Evolutionary conservation across 306 rosid genomes (phyloP), one percentile per base, ranked within the genome.

Genomic region (Pyrus betulifolia): DNA sequence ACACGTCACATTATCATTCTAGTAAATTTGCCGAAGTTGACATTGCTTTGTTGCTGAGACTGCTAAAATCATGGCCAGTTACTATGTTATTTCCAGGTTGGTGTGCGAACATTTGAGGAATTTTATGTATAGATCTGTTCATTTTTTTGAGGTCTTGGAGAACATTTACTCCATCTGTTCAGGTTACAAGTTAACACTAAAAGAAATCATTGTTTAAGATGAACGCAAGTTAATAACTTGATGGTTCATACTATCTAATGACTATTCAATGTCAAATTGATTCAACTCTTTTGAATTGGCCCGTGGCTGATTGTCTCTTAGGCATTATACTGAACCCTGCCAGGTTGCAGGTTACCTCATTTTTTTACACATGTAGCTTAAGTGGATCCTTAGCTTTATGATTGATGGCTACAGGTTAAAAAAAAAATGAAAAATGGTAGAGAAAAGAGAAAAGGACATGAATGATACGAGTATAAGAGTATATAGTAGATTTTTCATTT

Each of bases 1-100:
- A 95, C 81, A 90, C 98, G 57, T 92, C 97, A 76, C 91, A 92
- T 87, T 92, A 92, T 80, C 98, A 95, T 81, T 86, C 96, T 77
- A 90, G 91, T 85, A 95, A 88, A 88, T 83, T 95, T 77, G 83
- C 90, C 18, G 96, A 92, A 57, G 76, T 84, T 79, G 98, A 95
- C 84, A 69, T 88, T 70, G 84, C 87, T 45, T 71, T 92, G 87
- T 78, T 92, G 83, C 72, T 92, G 84, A 92, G 87, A 46, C 72
- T 90, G 83, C 85, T 92, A 75, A 84, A 79, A 61, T 88, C 91
- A 55, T 95, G 98, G 98, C 98, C 98, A 59, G 71, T 68, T 27
- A 30, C 84, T 46, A 85, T 87, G 87, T 67, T 95, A 76, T 95
- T 95, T 88, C 98, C 98, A 79, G 96, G 98, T 95, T 72, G 82